These are phyloP conservation scores for Globisporangium cystogenes DNA, from an alignment of 352 stramenopile genomes.

Conservation along the genomic window DNA sequence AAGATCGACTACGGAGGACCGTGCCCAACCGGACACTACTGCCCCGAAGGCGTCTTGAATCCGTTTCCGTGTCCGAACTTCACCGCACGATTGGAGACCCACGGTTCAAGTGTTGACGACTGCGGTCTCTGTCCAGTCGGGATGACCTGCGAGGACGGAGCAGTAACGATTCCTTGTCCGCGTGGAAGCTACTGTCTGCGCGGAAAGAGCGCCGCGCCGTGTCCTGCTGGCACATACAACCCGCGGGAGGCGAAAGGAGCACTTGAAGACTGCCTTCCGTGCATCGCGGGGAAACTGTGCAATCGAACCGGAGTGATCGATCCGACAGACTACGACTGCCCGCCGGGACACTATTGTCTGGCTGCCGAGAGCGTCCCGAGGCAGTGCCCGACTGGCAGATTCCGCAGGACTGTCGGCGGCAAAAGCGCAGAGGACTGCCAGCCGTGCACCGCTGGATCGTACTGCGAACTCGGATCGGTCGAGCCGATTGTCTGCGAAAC, in stretches of 20 bases:
- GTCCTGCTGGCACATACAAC: slow-evolving; percentile 63
- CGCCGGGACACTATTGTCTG: slow-evolving; percentile 66
- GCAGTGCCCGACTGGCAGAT: slow-evolving; percentile 47
- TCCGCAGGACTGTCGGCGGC: slow-evolving; percentile 24
- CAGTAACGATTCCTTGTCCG: slow-evolving; percentile 54
- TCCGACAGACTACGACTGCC: slow-evolving; percentile 56
- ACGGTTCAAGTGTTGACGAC: slow-evolving; percentile 48
- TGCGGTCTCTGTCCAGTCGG: slow-evolving; percentile 78
- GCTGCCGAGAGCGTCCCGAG: slow-evolving; percentile 24
- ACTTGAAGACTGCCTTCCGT: slow-evolving; percentile 53
- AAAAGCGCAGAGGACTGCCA: slow-evolving; percentile 35
- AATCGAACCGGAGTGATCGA: slow-evolving; percentile 60
- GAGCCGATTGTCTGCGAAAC: slow-evolving; percentile 43
- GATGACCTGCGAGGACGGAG: slow-evolving; percentile 79
- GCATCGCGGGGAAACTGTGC: slow-evolving; percentile 67
- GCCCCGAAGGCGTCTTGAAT: slow-evolving; percentile 60
- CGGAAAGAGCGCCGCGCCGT: slow-evolving; percentile 35
- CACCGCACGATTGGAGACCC: slow-evolving; percentile 41
- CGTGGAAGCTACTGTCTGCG: slow-evolving; percentile 52
- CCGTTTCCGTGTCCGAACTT: slow-evolving; percentile 61
- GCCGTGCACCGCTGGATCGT: slow-evolving; percentile 52
- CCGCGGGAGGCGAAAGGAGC: slow-evolving; percentile 21
- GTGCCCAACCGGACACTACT: slow-evolving; percentile 75
- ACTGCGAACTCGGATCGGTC: slow-evolving; percentile 38
- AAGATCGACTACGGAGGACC: slow-evolving; percentile 48